Percentiles rank a stretch among this genome's conserved stretches.
Evolutionary conservation across 139 green algal species (phyloP).

Genomic region (Volvox reticuliferus): DNA sequence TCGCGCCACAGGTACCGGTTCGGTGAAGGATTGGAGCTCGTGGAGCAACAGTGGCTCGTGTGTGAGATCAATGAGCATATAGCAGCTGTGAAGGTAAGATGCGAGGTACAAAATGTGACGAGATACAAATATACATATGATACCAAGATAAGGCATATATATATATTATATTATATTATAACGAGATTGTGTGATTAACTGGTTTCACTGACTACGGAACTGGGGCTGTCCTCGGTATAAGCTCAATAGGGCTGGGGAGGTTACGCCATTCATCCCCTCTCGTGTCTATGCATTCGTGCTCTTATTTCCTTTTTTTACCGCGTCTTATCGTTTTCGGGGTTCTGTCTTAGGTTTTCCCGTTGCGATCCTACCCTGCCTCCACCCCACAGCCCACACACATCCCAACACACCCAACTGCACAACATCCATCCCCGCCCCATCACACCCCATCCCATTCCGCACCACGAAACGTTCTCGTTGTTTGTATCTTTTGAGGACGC

Average conservation of each 20-base stretch:
- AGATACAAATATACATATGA: not conserved
- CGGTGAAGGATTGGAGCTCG: slow-evolving; percentile 75
- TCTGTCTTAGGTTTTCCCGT: too few species aligned
- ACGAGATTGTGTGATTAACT: not conserved
- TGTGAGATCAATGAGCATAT: slow-evolving; percentile 83
- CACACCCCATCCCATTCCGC: not conserved
- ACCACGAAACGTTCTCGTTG: not conserved
- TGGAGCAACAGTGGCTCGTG: slow-evolving; percentile 89
- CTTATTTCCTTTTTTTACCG: not conserved
- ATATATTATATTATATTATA: not conserved
- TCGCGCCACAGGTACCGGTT: slow-evolving; percentile 55
- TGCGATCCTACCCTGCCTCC: too few species aligned
- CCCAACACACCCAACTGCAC: too few species aligned
- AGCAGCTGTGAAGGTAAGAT: slow-evolving; percentile 44
- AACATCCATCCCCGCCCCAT: not conserved
- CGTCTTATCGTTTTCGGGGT: too few species aligned
- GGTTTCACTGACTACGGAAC: too few species aligned
- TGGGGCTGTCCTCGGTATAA: too few species aligned
- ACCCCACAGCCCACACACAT: too few species aligned
- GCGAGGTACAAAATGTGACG: not conserved
- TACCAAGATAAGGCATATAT: too few species aligned
- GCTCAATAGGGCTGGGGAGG: too few species aligned
- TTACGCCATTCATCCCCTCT: too few species aligned
- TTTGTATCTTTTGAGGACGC: not conserved
- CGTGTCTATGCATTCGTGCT: not conserved